Conservation (phyloP, 345 rosid genomes). For the Populus deltoides region DNA sequence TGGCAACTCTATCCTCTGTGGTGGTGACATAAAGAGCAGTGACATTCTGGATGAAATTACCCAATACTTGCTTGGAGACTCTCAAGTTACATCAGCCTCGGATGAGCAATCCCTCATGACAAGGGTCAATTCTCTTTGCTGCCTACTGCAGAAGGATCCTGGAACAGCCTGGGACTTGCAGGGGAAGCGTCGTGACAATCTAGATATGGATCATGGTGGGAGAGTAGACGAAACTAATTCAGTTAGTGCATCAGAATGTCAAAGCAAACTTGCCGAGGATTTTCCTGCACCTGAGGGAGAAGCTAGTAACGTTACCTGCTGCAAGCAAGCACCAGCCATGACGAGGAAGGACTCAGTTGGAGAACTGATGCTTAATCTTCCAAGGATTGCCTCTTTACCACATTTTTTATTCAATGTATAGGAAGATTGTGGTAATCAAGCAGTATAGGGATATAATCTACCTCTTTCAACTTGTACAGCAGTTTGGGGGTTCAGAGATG, state of each 20-base stretch:
- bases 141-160: conserved; percentile 78
- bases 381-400: conserved; percentile 85
- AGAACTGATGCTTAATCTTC: conserved; percentile 75
- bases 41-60: conserved; percentile 67
- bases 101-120: conserved; percentile 90
- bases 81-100: conserved; percentile 54
- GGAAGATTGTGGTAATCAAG: conserved; percentile 46
- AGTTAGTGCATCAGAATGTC: conserved; percentile 2
- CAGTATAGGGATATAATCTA: conserved; percentile 24
- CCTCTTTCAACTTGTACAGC: conserved; percentile 5
- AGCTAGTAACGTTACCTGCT: conserved; percentile 30
- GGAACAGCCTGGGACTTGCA: conserved; percentile 44
- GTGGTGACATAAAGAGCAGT: conserved; percentile 20
- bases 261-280: background rate
- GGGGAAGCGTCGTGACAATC: conserved; percentile 12
- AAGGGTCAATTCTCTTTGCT: conserved; percentile 87
- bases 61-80: conserved; percentile 72
- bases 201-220: background rate
- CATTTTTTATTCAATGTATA: conserved; percentile 77
- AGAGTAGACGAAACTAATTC: conserved; percentile 10
- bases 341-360: conserved; percentile 78
- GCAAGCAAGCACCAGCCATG: conserved; percentile 59
- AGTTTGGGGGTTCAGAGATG: conserved; percentile 20
- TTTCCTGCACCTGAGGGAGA: background rate
- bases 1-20: conserved; percentile 36